A percentile compares a stretch with the other conserved stretches of the same genome.
These are phyloP conservation scores for Rhodomyrtus psidioides DNA, from an alignment of 441 rosid species.

Conservation along the genomic window DNA sequence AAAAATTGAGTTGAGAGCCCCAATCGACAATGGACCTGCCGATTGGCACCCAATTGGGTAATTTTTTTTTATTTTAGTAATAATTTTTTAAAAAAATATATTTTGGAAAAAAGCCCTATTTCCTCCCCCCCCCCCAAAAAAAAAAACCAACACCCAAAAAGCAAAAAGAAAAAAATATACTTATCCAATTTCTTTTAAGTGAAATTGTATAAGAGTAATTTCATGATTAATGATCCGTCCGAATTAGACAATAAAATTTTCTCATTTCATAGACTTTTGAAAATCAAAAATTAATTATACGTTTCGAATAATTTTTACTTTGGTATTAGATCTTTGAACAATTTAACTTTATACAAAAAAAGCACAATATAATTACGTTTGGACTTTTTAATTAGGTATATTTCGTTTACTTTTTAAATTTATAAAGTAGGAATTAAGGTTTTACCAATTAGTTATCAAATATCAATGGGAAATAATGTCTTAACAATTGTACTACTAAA, in stretches of 20 bases:
- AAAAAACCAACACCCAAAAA: accelerated
- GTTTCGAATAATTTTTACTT: not conserved
- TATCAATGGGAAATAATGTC: not conserved
- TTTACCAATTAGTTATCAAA: not conserved
- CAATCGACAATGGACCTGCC: too few relatives aligned
- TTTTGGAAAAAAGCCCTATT: too few relatives aligned
- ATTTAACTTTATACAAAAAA: not conserved
- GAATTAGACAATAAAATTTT: not conserved
- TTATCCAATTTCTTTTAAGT: not conserved
- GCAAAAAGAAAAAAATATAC: not conserved
- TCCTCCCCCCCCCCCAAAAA: too few relatives aligned
- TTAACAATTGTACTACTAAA: not conserved
- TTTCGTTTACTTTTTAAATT: not conserved
- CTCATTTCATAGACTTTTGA: not conserved
- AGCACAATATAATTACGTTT: accelerated
- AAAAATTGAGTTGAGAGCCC: too few relatives aligned
- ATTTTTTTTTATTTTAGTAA: too few relatives aligned
- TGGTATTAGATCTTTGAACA: not conserved
- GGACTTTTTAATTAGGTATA: not conserved
- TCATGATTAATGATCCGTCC: not conserved
- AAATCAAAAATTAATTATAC: too few relatives aligned
- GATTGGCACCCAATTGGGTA: too few relatives aligned
- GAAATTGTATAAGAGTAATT: not conserved
- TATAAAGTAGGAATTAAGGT: not conserved
- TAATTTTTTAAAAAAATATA: too few relatives aligned